Evolutionary conservation across 495 filamentous ascomycete species (phyloP), one percentile per base, ranked within the genome.

Genomic region (Hamigera avellanea): DNA sequence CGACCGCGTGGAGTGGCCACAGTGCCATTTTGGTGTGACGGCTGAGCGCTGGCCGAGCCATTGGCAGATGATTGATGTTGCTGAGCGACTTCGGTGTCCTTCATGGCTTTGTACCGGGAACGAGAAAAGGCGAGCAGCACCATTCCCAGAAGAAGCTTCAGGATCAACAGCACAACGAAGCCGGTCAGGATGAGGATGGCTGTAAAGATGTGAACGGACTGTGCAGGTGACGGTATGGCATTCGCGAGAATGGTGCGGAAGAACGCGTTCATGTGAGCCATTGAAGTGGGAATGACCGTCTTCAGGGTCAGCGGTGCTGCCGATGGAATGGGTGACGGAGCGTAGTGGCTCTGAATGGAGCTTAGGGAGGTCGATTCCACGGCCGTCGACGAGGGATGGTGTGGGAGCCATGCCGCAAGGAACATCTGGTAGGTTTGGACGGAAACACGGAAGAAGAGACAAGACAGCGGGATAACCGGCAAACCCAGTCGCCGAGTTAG

Each of bases 391-490:
- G 81, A 74, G 6, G 86, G 66, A 0, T 83, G 81, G 2, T 76
- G 70, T 7, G 84, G 82, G 10, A 93, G 63, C 42, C 93, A 73
- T 0, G 83, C 86, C 6, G 88, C 81, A 8, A 96, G 73, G 59
- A 96, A 93, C 88, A 95, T 95, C 58, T 95, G 83, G 59, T 99
- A 99, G 8, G 88, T 95, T 55, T 99, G 91, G 14, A 96, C 72
- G 2, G 83, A 85, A 25, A 93, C 83, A 18, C 91, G 80, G 53
- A 99, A 88, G 61, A 96, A 96, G 35, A 99, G 81, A 48, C 86
- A 94, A 5, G 86, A 83, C 12, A 99, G 66, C 0, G 91, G 91
- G 34, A 99, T 78, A 19, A 99, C 80, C 0, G 91, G 91, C 1
- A 99, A 72, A 17, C 91, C 91, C 10, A 99, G 70, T 13, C 91